Evolutionary conservation across 305 asterid species (phyloP).

Genomic region (Fraxinus albicans): DNA sequence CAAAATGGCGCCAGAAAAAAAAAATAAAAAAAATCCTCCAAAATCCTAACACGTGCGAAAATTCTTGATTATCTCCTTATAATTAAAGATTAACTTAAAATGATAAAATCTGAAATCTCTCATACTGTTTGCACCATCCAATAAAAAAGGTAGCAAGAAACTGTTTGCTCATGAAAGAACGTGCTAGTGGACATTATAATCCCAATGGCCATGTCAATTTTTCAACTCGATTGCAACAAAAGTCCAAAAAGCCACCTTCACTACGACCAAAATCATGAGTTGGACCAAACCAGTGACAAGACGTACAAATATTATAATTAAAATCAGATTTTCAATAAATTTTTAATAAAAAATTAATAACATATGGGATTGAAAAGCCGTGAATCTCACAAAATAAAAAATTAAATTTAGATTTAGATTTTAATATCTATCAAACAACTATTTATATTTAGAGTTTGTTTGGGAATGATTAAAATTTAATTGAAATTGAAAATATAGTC

Average conservation of each 20-base stretch:
- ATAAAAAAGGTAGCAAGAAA: slow-evolving; percentile 13
- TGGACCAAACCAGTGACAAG: slow-evolving; percentile 10
- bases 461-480: no score
- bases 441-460: background rate
- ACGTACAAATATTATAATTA: background rate
- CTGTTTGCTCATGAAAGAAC: slow-evolving; percentile 35
- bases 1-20: slow-evolving; percentile 1
- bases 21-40: background rate
- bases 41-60: slow-evolving; percentile 15
- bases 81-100: slow-evolving; percentile 3
- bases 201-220: slow-evolving; percentile 21
- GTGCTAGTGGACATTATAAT: slow-evolving; percentile 25
- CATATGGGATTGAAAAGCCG: no score
- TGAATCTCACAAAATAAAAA: no score
- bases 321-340: no score
- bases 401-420: no score
- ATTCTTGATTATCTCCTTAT: background rate
- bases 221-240: slow-evolving; percentile 26
- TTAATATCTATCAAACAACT: background rate
- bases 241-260: slow-evolving; percentile 49
- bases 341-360: no score
- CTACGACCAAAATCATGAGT: slow-evolving; percentile 31
- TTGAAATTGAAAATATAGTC: no score
- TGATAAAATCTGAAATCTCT: background rate
- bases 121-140: background rate